A percentile compares a stretch with the other conserved stretches of the same genome.
These are phyloP conservation scores for Leucocoprinus birnbaumii DNA, from an alignment of 768 basidiomycete genomes.

Conservation along the genomic window DNA sequence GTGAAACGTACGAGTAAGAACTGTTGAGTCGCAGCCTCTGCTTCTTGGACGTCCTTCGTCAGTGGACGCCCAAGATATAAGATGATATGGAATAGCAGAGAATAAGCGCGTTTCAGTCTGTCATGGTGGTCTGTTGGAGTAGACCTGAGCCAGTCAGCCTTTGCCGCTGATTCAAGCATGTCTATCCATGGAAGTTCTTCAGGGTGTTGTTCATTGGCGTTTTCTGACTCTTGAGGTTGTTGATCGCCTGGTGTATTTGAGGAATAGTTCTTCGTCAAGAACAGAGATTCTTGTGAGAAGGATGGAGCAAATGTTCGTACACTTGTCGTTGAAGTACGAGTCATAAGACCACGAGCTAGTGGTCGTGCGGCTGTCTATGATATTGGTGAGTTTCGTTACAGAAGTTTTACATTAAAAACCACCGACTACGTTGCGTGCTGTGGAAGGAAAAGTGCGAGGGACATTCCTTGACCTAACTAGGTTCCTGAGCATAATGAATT, in stretches of 20 bases:
- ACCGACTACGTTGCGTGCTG: not conserved
- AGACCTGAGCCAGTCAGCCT: slow-evolving; percentile 8
- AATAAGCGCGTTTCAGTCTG: slow-evolving; percentile 8
- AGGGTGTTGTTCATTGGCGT: not conserved
- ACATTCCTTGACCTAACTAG: not conserved
- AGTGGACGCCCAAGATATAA: slow-evolving; percentile 8
- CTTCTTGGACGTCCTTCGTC: not conserved
- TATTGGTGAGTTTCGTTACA: not conserved
- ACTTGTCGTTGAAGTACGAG: too few species aligned
- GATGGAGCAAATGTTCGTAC: too few species aligned
- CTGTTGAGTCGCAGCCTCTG: not conserved
- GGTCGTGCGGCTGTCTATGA: too few species aligned
- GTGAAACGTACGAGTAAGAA: not conserved
- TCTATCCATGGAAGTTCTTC: slow-evolving; percentile 7
- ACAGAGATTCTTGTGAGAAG: not conserved
- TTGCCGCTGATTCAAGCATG: slow-evolving; percentile 5
- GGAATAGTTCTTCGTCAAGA: not conserved
- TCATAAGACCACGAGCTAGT: too few species aligned
- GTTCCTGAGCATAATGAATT: not conserved
- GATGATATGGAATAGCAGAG: slow-evolving; percentile 7
- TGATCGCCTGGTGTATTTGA: not conserved
- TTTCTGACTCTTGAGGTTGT: not conserved
- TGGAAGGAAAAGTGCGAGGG: not conserved
- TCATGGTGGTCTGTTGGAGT: slow-evolving; percentile 3
- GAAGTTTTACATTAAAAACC: not conserved